Percentiles rank a stretch among this genome's conserved stretches.
Conservation (phyloP, 2,329 filamentous ascomycete genomes). For the Aspergillus sp. region DNA sequence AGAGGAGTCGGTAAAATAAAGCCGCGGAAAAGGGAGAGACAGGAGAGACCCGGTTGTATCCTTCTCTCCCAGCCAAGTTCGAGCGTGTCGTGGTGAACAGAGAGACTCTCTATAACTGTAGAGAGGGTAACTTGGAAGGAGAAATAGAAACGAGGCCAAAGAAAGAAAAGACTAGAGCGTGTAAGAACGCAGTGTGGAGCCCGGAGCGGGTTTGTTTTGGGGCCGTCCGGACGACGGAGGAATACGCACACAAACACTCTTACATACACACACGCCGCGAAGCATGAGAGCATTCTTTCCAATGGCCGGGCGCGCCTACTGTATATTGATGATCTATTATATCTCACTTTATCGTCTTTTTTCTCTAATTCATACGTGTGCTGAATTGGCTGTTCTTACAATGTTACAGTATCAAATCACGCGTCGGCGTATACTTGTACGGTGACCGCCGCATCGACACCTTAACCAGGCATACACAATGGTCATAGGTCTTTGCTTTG, state of each 20-base stretch:
- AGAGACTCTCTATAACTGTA: background rate
- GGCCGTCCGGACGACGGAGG: constrained; percentile 24
- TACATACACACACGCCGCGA: constrained; percentile 11
- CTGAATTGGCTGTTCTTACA: too few species aligned
- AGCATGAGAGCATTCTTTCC: constrained; percentile 26
- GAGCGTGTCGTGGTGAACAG: background rate
- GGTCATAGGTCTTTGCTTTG: too few species aligned
- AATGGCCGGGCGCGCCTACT: constrained; percentile 10
- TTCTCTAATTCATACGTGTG: background rate
- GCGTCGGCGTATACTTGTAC: too few species aligned
- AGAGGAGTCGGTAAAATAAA: constrained; percentile 6
- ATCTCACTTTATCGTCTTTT: background rate
- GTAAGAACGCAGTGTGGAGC: constrained; percentile 20
- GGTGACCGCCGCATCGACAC: too few species aligned
- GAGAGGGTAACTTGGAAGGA: constrained; percentile 2
- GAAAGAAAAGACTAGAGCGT: constrained; percentile 19
- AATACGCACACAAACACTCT: constrained; percentile 16
- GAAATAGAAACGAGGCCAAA: constrained; percentile 6
- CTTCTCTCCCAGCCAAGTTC: background rate
- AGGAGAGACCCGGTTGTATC: constrained; percentile 5
- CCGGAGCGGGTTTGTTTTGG: constrained; percentile 29
- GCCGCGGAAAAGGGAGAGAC: constrained; percentile 5
- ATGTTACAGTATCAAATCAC: too few species aligned
- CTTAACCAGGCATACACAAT: too few species aligned
- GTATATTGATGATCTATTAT: background rate